These are phyloP conservation scores for Sporormia fimetaria DNA, from an alignment of 495 filamentous ascomycete genomes.

Conservation along the genomic window DNA sequence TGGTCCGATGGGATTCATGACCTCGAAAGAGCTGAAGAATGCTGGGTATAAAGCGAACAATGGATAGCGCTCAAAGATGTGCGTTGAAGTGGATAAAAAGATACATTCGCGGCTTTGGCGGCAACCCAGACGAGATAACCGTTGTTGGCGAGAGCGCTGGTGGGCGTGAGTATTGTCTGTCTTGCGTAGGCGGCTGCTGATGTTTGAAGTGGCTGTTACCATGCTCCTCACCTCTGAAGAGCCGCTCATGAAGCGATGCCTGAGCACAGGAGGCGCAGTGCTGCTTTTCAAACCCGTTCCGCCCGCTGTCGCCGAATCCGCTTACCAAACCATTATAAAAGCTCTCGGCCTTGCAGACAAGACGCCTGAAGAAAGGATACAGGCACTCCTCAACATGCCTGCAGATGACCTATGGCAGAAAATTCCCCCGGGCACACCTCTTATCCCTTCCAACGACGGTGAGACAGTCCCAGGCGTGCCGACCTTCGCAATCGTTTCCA, in stretches of 20 bases:
- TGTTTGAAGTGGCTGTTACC: constrained; percentile 28
- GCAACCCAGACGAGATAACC: constrained; percentile 51
- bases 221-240: constrained; percentile 34
- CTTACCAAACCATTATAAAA: constrained; percentile 31
- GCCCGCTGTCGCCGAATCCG: constrained; percentile 30
- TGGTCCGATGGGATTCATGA: constrained; percentile 22
- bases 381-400: constrained; percentile 31
- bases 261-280: constrained; percentile 35
- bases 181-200: not conserved
- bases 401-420: constrained; percentile 31
- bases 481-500: constrained; percentile 21
- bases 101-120: constrained; percentile 59
- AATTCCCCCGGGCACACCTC: constrained; percentile 23
- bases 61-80: constrained; percentile 56
- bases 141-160: constrained; percentile 61
- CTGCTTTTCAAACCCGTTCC: constrained; percentile 31
- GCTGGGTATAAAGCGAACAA: constrained; percentile 26
- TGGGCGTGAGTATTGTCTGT: constrained; percentile 28
- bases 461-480: constrained; percentile 31
- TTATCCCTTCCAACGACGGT: constrained; percentile 31
- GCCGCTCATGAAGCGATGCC: constrained; percentile 37
- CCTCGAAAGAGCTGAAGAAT: constrained; percentile 21
- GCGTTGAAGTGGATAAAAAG: constrained; percentile 63
- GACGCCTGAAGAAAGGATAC: constrained; percentile 30
- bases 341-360: constrained; percentile 32